Base-by-base conservation (phyloP, 2,329 filamentous ascomycete genomes). In the Endoconidiophora polonica region DNA sequence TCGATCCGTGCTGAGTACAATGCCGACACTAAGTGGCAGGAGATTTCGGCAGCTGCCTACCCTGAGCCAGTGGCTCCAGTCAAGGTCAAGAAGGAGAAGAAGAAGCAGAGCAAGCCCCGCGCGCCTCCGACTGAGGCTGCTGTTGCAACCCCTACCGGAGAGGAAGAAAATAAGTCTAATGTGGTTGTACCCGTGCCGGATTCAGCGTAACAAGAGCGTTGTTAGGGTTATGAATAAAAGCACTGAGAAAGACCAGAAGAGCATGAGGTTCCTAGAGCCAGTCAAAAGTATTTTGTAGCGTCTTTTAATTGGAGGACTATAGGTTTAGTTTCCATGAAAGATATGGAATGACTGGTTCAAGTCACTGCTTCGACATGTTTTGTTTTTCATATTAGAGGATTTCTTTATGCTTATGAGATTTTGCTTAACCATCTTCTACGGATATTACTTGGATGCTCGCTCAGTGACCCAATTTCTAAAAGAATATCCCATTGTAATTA, bases 1-100 rank as follows among this genome's bases (percentile, higher is more conserved):
- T 86, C 90, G 1, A 90, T 98, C 53, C 79, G 81, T 56, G 73
- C 70, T 2, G 81, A 80, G 4, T 96, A 77, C 67, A 68, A 83
- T 55, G 74, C 72, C 0, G 81, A 76, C 0, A 59, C 73, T 26
- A 86, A 88, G 59, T 96, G 87, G 87, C 82, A 94, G 66, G 65
- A 66, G 5, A 58, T 66, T 49, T 75, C 81, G 46, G 62, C 75
- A 48, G 80, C 82, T 62, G 91, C 88, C 26, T 98, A 96, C 73
- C 91, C 91, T 16, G 77, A 77, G 1, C 50, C 50, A 5, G 50
- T 52, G n/a, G 41, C 23, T 18, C 46, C 43, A 7, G 62, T 63
- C 0, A 57, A 77, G 57, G 73, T 75, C 62, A 80, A 86, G 68
- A 83, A 86, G 66, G 77, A 75, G 58, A 83, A 83, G 70, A 33